Base-by-base conservation (phyloP, 495 filamentous ascomycete species). In the Aspergillus nanangensis region DNA sequence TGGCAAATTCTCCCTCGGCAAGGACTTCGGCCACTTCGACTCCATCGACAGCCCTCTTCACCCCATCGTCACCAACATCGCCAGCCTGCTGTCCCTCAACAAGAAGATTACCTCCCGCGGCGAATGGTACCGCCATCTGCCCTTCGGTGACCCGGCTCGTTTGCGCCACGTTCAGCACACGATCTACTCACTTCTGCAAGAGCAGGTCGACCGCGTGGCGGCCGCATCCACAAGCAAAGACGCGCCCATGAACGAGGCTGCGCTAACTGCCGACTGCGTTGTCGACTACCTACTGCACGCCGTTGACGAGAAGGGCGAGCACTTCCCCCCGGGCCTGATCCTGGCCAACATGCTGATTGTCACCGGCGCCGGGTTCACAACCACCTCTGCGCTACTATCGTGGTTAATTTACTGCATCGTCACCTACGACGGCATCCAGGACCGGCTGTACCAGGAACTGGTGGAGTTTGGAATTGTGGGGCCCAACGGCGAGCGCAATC, bases 351-450 rank as follows among this genome's bases (percentile, higher is more conserved):
- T 58, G 50, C 43, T 65, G 1, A 57, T 65, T 20, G 51, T 55
- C 21, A 66, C 62, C 4, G 77, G 75, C 7, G 78, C 79, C n/a
- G 77, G 79, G 5, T 82, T 78, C 60, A 76, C 70, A 11, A 81
- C 78, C 5, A 81, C 68, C 18, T 63, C 67, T 0, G 54, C 66
- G 1, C 64, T 79, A 3, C 46, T 82, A 7, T 76, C 75, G 0
- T 81, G 78, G 79, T 54, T 73, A 3, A 52, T 80, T 23, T 81
- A 78, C 52, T 61, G 58, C 33, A 44, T 81, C 2, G 69, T 73
- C 23, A 63, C 56, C 1, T 79, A 81, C 48, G 61, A 65, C 2
- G 77, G 69, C 2, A 66, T 60, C 23, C 78, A 80, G 47, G 77
- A 76, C 14, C 58, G 70, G 0, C 63, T 82, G 0, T 62, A 76